Evolutionary conservation across 1,284 basidiomycete species (phyloP).

Genomic region (Ceratobasidium sp.): DNA sequence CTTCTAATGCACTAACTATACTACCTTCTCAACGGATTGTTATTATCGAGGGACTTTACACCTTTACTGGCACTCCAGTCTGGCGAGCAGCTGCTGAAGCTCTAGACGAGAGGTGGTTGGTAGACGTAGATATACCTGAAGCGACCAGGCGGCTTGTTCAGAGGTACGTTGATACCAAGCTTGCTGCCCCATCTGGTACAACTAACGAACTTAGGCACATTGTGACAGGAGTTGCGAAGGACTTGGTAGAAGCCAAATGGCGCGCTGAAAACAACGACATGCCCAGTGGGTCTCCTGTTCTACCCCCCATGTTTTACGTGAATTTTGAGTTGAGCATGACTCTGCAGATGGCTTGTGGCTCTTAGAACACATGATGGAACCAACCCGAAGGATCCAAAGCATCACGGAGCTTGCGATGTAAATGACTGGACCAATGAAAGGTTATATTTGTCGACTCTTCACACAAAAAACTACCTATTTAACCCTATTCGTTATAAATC

Average conservation of each 20-base stretch:
- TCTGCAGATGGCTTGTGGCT: constrained; percentile 52
- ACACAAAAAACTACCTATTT: background rate
- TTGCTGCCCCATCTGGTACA: background rate
- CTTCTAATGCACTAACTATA: constrained; percentile 64
- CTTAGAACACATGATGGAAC: constrained; percentile 52
- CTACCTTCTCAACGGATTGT: constrained; percentile 77
- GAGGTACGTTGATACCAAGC: constrained; percentile 47
- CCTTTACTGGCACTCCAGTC: constrained; percentile 75
- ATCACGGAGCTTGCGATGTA: constrained; percentile 41
- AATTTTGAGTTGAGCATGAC: background rate
- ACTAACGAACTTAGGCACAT: constrained; percentile 68
- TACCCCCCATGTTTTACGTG: background rate
- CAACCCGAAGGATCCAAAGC: constrained; percentile 53
- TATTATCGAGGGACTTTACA: constrained; percentile 88
- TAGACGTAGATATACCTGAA: constrained; percentile 72
- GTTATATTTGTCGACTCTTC: background rate
- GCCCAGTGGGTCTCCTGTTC: constrained; percentile 69
- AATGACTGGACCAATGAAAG: background rate
- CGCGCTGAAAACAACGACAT: constrained; percentile 81
- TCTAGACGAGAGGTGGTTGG: constrained; percentile 85
- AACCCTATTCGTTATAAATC: background rate
- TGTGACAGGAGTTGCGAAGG: constrained; percentile 76
- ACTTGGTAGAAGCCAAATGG: constrained; percentile 74
- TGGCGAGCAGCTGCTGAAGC: constrained; percentile 78
- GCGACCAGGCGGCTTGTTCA: constrained; percentile 76